A percentile compares a stretch with the other conserved stretches of the same genome.
Evolutionary conservation across 202 grass and related monocot genomes (phyloP).

Genomic region (Elaeis oleifera): DNA sequence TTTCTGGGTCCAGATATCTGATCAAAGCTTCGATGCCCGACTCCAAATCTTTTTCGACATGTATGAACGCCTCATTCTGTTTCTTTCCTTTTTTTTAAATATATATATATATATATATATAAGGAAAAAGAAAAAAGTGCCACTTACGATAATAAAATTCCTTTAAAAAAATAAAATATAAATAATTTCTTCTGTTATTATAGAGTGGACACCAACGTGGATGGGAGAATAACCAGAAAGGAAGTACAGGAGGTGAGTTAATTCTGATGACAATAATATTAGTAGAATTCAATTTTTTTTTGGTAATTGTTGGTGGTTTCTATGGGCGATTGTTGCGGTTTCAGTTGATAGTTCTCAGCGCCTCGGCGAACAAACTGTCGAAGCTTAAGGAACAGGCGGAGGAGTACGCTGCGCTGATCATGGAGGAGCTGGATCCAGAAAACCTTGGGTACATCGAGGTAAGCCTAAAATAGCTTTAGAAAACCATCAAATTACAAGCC

Average conservation of each 20-base stretch:
- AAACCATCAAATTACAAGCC: too few species aligned
- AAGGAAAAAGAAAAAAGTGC: too few species aligned
- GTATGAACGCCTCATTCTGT: conserved; percentile 17
- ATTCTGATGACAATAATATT: background rate
- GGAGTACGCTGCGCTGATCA: conserved; percentile 94
- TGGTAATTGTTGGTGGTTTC: background rate
- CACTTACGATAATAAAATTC: too few species aligned
- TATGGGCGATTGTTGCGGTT: background rate
- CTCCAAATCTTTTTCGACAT: conserved; percentile 99
- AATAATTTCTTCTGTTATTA: background rate
- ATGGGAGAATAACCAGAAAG: conserved; percentile 95
- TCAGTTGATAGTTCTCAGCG: conserved; percentile 90
- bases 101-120: too few species aligned
- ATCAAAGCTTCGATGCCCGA: conserved; percentile 96
- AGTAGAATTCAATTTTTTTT: too few species aligned
- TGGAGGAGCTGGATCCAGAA: conserved; percentile 99
- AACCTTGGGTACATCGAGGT: conserved; percentile 98
- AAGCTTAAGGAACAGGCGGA: conserved; percentile 94
- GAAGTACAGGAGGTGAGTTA: conserved; percentile 95
- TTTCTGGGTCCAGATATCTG: conserved; percentile 99
- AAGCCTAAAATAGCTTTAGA: background rate
- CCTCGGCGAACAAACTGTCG: conserved; percentile 91
- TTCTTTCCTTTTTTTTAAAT: too few species aligned
- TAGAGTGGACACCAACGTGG: conserved; percentile 98
- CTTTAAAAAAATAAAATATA: too few species aligned